Evolutionary conservation across 192 early-diverging fungal species (phyloP).

Genomic region (Chytriomyces sp.): DNA sequence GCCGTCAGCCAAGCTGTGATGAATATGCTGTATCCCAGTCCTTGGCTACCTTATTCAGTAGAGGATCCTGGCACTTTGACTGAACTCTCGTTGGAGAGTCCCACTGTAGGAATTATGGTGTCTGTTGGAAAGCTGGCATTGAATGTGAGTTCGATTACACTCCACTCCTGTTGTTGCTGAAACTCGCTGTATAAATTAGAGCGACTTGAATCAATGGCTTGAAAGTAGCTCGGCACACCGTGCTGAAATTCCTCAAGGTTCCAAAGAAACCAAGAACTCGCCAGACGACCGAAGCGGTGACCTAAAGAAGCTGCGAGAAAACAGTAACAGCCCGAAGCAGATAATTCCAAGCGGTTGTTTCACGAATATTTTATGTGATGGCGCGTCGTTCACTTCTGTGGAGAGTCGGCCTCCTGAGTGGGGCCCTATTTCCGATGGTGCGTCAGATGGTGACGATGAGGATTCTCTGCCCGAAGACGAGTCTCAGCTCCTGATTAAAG

Average conservation of each 20-base stretch:
- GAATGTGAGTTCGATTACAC: constrained; percentile 37
- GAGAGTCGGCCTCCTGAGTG: not conserved
- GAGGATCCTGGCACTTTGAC: constrained; percentile 44
- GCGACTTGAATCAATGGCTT: constrained; percentile 43
- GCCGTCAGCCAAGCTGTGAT: constrained; percentile 40
- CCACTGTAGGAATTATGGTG: constrained; percentile 43
- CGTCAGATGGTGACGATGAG: not conserved
- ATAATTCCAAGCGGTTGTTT: too few species aligned
- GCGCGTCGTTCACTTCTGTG: not conserved
- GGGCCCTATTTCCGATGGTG: not conserved
- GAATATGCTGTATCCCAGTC: constrained; percentile 44
- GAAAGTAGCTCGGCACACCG: constrained; percentile 33
- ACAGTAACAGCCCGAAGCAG: constrained; percentile 2
- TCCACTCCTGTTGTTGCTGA: not conserved
- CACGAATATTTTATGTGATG: too few species aligned
- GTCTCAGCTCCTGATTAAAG: not conserved
- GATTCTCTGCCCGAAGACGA: not conserved
- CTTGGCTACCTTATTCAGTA: constrained; percentile 47
- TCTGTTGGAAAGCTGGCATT: constrained; percentile 42
- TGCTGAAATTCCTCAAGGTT: constrained; percentile 32
- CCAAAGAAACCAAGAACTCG: not conserved
- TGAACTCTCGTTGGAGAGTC: constrained; percentile 39
- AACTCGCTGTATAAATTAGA: constrained; percentile 10
- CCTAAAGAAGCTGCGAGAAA: constrained; percentile 6
- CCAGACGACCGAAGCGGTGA: not conserved